phyloP scores from a whole-genome alignment of 2,329 filamentous ascomycete species.

The Oidium heveae region DNA sequence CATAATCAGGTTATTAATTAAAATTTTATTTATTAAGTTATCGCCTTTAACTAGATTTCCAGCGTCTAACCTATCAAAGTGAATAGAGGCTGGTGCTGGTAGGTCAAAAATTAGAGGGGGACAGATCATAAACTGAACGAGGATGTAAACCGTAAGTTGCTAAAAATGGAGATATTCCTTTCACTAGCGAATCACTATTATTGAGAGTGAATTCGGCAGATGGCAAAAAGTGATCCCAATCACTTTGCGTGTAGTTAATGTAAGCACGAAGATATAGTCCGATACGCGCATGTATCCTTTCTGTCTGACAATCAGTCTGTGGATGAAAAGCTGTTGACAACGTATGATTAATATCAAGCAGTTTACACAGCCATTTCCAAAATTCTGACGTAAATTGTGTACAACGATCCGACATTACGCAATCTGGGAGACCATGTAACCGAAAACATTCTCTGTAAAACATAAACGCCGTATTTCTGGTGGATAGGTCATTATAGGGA shows the following conservation, averaged over 20 bases:
- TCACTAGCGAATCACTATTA: conserved; percentile 1
- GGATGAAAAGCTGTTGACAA: conserved; percentile 4
- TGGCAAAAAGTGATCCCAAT: conserved; percentile 4
- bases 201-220: conserved; percentile 5
- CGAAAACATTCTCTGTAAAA: neutral
- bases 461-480: neutral
- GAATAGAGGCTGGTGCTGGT: neutral
- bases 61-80: neutral
- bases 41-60: neutral
- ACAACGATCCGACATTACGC: conserved; percentile 3
- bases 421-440: conserved; percentile 1
- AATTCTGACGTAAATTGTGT: conserved; percentile 4
- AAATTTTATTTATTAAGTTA: neutral
- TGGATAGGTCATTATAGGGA: neutral
- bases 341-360: neutral
- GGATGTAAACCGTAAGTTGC: conserved; percentile 1
- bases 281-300: conserved; percentile 3
- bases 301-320: too few relatives aligned
- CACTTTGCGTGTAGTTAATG: conserved; percentile 4
- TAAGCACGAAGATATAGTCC: conserved; percentile 4
- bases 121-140: neutral
- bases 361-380: conserved; percentile 3
- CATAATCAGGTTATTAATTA: neutral
- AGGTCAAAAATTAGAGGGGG: neutral
- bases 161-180: conserved; percentile 3